Percentiles rank a stretch among this genome's conserved stretches.
These are phyloP conservation scores for Pichia norvegensis DNA, from an alignment of 1,139 yeast genomes.

Conservation along the genomic window DNA sequence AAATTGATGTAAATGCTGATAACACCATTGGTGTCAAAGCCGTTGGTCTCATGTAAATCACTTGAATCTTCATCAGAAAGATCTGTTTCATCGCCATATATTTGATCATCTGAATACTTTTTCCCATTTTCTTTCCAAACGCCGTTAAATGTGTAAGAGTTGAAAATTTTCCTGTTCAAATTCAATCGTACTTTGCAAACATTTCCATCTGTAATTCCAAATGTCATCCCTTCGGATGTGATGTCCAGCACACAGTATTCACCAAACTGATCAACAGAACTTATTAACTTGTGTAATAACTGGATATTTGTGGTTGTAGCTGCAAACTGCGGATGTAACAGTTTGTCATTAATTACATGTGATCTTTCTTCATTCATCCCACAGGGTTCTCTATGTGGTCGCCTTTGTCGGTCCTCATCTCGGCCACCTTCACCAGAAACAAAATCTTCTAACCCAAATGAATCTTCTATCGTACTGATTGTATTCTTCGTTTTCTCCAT, in stretches of 20 bases:
- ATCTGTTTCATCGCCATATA: constrained; percentile 12
- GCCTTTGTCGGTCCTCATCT: neutral
- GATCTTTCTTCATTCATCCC: neutral
- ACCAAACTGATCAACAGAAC: constrained; percentile 26
- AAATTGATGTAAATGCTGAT: constrained; percentile 32
- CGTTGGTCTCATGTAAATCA: constrained; percentile 12
- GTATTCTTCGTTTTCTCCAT: neutral
- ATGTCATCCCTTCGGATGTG: constrained; percentile 23
- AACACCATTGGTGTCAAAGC: constrained; percentile 9
- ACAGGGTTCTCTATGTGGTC: neutral
- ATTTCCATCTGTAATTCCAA: constrained; percentile 25
- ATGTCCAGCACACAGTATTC: constrained; percentile 23
- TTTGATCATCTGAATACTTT: constrained; percentile 5
- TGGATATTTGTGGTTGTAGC: constrained; percentile 23
- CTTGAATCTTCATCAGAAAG: constrained; percentile 5
- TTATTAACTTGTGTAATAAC: constrained; percentile 20
- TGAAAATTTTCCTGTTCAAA: constrained; percentile 22
- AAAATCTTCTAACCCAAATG: neutral
- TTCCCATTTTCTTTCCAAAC: constrained; percentile 14
- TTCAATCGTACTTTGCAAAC: constrained; percentile 24
- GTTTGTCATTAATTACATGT: neutral
- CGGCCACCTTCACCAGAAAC: neutral
- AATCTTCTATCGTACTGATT: neutral
- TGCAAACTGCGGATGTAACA: constrained; percentile 15
- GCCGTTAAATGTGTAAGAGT: constrained; percentile 13